Evolutionary conservation across 345 rosid genomes (phyloP).

Genomic region (Cardamine occulta): DNA sequence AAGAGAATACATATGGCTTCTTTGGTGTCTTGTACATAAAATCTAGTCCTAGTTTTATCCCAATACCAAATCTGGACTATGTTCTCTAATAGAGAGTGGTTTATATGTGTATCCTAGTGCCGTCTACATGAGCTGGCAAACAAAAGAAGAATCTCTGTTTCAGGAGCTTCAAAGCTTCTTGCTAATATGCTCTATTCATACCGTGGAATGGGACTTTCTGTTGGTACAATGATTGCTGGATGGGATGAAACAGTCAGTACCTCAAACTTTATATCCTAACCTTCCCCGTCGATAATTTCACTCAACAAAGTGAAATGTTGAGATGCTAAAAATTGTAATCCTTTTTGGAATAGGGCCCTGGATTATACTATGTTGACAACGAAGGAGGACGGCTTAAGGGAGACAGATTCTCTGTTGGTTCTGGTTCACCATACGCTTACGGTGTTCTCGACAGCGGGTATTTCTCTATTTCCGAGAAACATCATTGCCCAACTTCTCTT

Average conservation of each 20-base stretch:
- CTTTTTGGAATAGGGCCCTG: slow-evolving; percentile 69
- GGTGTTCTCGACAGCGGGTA: slow-evolving; percentile 94
- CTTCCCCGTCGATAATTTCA: background rate
- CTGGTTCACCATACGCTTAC: slow-evolving; percentile 98
- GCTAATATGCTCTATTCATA: slow-evolving; percentile 93
- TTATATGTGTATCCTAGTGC: slow-evolving; percentile 52
- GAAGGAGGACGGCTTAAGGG: slow-evolving; percentile 98
- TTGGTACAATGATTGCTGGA: slow-evolving; percentile 98
- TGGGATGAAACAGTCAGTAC: slow-evolving; percentile 89
- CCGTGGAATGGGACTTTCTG: slow-evolving; percentile 96
- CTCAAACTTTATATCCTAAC: background rate
- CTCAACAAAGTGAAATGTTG: background rate
- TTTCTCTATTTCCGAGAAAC: background rate
- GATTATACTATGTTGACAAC: slow-evolving; percentile 91
- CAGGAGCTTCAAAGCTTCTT: slow-evolving; percentile 92
- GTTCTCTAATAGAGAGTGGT: slow-evolving; percentile 16
- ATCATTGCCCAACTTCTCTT: background rate
- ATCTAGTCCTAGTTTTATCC: background rate
- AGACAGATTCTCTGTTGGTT: slow-evolving; percentile 87
- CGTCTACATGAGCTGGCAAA: slow-evolving; percentile 93
- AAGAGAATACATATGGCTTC: background rate
- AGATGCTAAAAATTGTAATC: background rate
- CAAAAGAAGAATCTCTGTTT: slow-evolving; percentile 95
- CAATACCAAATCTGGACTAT: background rate
- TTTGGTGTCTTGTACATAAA: background rate